Evolutionary conservation across 139 green algal genomes (phyloP), one percentile per base, ranked within the genome.

Genomic region (Edaphochlamys debaryana): DNA sequence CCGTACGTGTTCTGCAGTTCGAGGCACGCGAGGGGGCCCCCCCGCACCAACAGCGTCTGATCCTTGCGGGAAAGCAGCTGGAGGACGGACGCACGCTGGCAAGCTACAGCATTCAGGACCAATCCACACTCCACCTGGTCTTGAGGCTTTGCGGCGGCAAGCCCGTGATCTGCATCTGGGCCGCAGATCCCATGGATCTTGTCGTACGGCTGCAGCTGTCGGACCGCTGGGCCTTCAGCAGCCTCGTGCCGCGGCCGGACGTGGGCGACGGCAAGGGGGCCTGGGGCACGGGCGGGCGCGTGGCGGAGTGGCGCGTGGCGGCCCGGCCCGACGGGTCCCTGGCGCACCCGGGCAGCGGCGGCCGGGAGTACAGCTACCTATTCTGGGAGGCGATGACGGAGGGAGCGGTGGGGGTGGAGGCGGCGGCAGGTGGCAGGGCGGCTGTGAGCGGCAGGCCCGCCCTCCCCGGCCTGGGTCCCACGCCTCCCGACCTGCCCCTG

Each of bases 101-200:
- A 32, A 0, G 22, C 22, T 67, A 52, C 36, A 29, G 15, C 72
- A 80, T 80, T 29, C 3, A 13, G 4, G 5, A 13, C 0, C 42
- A 98, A 89, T 96, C 93, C 32, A 98, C 96, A 4, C 92, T 99
- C 32, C 96, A 98, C 85, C 85, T 99, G 79, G 96, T 99, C 80
- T 93, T 99, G 82, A 90, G 94, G 45, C 92, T 99, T 79, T 89
- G 94, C 34, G 94, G 94, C 36, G 96, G 96, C 82, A 98, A 69
- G 72, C 70, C 70, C 13, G 70, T 64, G 20, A 78, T 66, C 48
- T 78, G 70, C 70, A 0, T 66, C 7, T 78, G 70, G 70, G 15
- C 70, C 48, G n/a, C 48, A 0, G 8, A 64, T 32, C 70, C 70
- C 17, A 66, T 32, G 27, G 32, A 45, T 32, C 32, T 66, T 20